phyloP scores from a whole-genome alignment of 306 rosid species.

The Fragaria ananassa region DNA sequence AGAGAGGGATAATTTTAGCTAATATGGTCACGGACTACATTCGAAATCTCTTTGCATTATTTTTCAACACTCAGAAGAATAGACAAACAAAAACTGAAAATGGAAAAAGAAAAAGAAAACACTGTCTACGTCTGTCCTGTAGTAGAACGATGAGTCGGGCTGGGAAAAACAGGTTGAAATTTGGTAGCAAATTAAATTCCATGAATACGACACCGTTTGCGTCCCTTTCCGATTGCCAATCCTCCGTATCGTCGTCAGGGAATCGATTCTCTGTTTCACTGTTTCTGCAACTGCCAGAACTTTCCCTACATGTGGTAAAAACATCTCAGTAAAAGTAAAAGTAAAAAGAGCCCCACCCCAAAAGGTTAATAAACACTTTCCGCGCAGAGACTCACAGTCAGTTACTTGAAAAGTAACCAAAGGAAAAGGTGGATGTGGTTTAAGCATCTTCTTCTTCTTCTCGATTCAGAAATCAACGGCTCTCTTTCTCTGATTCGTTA shows the following conservation, averaged over 20 bases:
- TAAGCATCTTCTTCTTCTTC: neutral
- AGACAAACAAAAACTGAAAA: neutral
- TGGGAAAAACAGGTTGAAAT: neutral
- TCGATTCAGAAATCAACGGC: neutral
- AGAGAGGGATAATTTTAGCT: neutral
- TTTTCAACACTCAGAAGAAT: no score
- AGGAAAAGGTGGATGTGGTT: constrained; percentile 6
- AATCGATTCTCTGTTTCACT: neutral
- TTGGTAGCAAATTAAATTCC: neutral
- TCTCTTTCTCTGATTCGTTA: neutral
- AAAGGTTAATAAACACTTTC: neutral
- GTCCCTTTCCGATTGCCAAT: neutral
- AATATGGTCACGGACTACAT: neutral
- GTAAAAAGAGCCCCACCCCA: neutral
- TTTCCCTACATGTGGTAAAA: neutral
- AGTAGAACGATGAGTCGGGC: neutral
- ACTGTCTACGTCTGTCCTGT: neutral
- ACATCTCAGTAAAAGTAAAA: neutral
- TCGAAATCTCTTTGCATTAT: neutral
- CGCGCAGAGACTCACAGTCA: neutral
- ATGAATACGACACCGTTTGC: neutral
- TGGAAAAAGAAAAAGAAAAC: neutral
- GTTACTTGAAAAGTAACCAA: neutral
- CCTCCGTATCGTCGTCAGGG: neutral
- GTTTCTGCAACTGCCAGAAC: neutral